These are phyloP conservation scores for Rehmannia glutinosa DNA, from an alignment of 257 asterid genomes.

Conservation along the genomic window DNA sequence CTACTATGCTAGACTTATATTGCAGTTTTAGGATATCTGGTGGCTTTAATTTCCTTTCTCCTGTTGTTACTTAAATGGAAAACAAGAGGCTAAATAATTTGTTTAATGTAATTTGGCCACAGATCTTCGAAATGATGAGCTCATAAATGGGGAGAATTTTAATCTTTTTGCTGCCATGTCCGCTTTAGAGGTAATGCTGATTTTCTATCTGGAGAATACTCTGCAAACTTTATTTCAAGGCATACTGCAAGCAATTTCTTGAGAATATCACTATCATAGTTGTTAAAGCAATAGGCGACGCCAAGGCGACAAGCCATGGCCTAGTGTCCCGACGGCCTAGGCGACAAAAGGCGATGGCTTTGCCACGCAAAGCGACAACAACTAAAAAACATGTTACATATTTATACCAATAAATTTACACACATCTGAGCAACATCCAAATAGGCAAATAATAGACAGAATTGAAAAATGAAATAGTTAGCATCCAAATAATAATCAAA, in stretches of 20 bases:
- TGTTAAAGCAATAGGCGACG: too few species aligned
- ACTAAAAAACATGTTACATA: too few species aligned
- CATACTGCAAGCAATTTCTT: not conserved
- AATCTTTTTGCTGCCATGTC: slow-evolving; percentile 99
- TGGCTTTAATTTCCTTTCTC: not conserved
- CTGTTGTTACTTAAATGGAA: not conserved
- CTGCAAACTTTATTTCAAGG: not conserved
- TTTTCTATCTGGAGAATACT: not conserved
- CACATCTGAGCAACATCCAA: too few species aligned
- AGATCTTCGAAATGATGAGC: slow-evolving; percentile 91
- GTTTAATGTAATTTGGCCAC: slow-evolving; percentile 26
- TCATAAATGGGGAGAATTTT: slow-evolving; percentile 80
- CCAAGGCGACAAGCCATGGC: too few species aligned
- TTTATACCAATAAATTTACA: too few species aligned
- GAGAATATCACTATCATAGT: not conserved
- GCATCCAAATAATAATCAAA: too few species aligned
- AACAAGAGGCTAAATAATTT: not conserved
- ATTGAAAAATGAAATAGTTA: too few species aligned
- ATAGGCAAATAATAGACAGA: too few species aligned
- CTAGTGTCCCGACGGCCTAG: too few species aligned
- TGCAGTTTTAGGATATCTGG: not conserved
- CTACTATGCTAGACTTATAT: slow-evolving; percentile 1
- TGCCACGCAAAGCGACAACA: too few species aligned
- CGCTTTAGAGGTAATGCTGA: slow-evolving; percentile 83
- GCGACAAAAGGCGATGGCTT: too few species aligned